These are phyloP conservation scores for Verticillium albo-atrum DNA, from an alignment of 2,329 filamentous ascomycete genomes.

Conservation along the genomic window DNA sequence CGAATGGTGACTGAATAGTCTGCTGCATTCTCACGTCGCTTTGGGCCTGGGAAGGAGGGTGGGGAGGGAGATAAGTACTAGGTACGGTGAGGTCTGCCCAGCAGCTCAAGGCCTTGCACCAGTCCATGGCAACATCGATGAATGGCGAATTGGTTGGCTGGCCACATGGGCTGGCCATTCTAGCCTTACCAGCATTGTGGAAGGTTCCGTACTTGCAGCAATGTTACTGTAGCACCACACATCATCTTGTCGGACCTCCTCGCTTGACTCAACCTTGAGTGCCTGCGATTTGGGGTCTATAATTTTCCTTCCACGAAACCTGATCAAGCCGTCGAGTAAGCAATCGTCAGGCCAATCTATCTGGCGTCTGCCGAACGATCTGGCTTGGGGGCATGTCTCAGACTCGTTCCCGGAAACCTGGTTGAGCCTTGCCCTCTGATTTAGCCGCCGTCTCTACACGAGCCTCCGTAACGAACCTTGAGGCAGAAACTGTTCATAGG, in stretches of 20 bases:
- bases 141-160: not conserved
- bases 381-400: conserved; percentile 1
- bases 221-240: not conserved
- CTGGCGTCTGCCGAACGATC: conserved; percentile 1
- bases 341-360: conserved; percentile 2
- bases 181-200: not conserved
- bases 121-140: not conserved
- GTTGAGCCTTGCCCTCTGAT: not conserved
- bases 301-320: not conserved
- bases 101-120: not conserved
- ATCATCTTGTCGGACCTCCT: not conserved
- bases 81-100: not conserved
- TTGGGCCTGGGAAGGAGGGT: too few species aligned
- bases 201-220: not conserved
- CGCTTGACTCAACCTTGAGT: not conserved
- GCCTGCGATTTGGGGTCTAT: not conserved
- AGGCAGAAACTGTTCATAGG: too few species aligned
- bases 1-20: not conserved
- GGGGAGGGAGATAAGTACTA: not conserved
- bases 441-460: too few species aligned
- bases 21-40: not conserved
- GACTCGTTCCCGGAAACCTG: conserved; percentile 1
- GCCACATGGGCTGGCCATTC: not conserved
- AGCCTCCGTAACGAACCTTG: too few species aligned
- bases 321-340: not conserved